Conservation (phyloP, 2,329 filamentous ascomycete species). For the Exophiala xenobiotica region DNA sequence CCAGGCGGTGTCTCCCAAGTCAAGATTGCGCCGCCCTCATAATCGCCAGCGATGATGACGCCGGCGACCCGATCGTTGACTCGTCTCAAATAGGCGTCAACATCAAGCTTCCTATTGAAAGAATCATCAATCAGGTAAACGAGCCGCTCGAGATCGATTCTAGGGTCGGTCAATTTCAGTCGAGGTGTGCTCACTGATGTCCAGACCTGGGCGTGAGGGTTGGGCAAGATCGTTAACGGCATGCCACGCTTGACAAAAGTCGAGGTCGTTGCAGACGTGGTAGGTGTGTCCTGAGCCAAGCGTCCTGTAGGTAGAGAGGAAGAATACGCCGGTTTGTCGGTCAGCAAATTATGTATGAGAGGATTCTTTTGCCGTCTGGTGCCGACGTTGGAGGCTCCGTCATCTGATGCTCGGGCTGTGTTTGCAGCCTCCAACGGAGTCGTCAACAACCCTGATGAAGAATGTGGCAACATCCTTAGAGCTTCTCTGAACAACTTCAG, state of each 20-base stretch:
- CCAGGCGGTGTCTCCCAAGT: conserved; percentile 84
- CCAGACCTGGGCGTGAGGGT: conserved; percentile 68
- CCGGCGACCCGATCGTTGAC: conserved; percentile 80
- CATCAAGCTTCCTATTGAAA: conserved; percentile 80
- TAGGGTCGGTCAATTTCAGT: conserved; percentile 72
- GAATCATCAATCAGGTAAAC: conserved; percentile 90
- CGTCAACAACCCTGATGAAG: conserved; percentile 84
- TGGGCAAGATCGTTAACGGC: conserved; percentile 78
- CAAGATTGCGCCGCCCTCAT: conserved; percentile 90
- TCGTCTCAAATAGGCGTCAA: conserved; percentile 77
- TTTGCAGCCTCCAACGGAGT: conserved; percentile 80
- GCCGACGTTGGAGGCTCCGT: conserved; percentile 47
- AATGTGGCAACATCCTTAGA: conserved; percentile 73
- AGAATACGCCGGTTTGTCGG: conserved; percentile 88
- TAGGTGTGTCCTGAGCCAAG: conserved; percentile 42
- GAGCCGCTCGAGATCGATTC: conserved; percentile 78
- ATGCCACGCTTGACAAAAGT: conserved; percentile 91
- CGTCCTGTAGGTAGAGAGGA: conserved; percentile 80
- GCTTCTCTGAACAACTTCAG: conserved; percentile 69
- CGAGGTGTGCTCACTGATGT: conserved; percentile 61
- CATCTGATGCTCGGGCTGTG: conserved; percentile 41
- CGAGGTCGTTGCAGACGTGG: conserved; percentile 46
- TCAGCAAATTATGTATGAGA: conserved; percentile 91
- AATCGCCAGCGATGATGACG: conserved; percentile 91
- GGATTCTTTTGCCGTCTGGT: conserved; percentile 71